These are phyloP conservation scores for Capsella rubella DNA, from an alignment of 441 rosid species.

Conservation along the genomic window DNA sequence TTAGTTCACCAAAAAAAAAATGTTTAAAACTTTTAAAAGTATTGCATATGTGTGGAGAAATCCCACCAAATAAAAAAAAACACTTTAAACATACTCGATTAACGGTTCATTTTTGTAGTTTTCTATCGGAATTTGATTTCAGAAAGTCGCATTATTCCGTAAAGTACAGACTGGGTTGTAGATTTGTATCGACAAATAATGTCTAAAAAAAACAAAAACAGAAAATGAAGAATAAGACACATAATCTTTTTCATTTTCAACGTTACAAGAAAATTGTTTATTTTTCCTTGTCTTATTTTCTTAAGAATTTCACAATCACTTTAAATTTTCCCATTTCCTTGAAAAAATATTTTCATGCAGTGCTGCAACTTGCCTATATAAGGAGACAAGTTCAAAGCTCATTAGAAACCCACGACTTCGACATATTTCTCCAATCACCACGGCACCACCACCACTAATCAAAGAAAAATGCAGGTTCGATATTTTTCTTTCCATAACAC, in stretches of 20 bases:
- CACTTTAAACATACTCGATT: no score
- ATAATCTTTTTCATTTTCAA: not conserved
- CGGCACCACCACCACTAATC: not conserved
- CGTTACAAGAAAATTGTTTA: not conserved
- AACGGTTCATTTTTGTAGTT: no score
- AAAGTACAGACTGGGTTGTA: no score
- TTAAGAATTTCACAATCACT: not conserved
- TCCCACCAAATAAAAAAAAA: not conserved
- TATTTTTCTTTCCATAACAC: not conserved
- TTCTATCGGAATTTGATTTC: no score
- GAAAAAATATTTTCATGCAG: no score
- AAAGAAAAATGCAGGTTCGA: conserved; percentile 34
- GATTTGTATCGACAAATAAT: no score
- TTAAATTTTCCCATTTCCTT: no score
- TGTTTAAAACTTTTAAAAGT: not conserved
- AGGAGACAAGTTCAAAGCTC: conserved; percentile 10
- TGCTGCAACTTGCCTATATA: conserved; percentile 9
- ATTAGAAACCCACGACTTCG: not conserved
- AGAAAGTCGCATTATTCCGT: no score
- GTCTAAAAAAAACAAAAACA: no score
- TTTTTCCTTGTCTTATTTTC: not conserved
- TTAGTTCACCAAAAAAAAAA: no score
- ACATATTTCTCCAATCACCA: not conserved
- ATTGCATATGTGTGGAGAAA: not conserved
- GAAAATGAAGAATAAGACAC: no score